Conservation (phyloP, 2,329 filamentous ascomycete genomes). For the Cordyceps farinosa region DNA sequence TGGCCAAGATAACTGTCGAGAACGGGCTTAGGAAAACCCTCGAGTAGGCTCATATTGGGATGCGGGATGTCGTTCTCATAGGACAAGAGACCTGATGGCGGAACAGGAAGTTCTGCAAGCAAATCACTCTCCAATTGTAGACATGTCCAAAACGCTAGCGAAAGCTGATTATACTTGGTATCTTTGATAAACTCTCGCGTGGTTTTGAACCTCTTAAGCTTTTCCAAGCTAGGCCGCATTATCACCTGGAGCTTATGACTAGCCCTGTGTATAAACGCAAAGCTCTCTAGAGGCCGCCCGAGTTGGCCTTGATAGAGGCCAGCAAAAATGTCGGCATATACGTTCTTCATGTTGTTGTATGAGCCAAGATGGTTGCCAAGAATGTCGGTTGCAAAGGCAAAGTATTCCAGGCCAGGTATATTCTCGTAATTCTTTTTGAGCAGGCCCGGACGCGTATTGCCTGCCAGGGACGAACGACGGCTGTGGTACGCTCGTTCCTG, state of each 20-base stretch:
- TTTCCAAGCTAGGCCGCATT: constrained; percentile 62
- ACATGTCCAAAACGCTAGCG: constrained; percentile 88
- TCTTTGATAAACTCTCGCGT: constrained; percentile 39
- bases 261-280: constrained; percentile 55
- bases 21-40: constrained; percentile 45
- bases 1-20: constrained; percentile 60
- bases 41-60: constrained; percentile 51
- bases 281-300: constrained; percentile 82
- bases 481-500: constrained; percentile 43
- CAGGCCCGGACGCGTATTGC: constrained; percentile 28
- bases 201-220: constrained; percentile 41
- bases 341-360: constrained; percentile 75
- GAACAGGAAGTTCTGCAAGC: constrained; percentile 73
- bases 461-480: constrained; percentile 52
- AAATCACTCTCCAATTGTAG: constrained; percentile 67
- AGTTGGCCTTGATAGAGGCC: constrained; percentile 88
- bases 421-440: constrained; percentile 68
- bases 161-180: constrained; percentile 55
- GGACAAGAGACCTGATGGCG: constrained; percentile 57
- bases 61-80: constrained; percentile 64
- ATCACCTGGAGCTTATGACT: constrained; percentile 64
- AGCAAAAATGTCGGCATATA: constrained; percentile 80
- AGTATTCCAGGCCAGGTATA: constrained; percentile 87
- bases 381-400: constrained; percentile 80
- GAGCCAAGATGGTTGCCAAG: constrained; percentile 76